A percentile compares a stretch with the other conserved stretches of the same genome.
phyloP scores from a whole-genome alignment of 495 filamentous ascomycete genomes.

The Penicillium robsamsonii region DNA sequence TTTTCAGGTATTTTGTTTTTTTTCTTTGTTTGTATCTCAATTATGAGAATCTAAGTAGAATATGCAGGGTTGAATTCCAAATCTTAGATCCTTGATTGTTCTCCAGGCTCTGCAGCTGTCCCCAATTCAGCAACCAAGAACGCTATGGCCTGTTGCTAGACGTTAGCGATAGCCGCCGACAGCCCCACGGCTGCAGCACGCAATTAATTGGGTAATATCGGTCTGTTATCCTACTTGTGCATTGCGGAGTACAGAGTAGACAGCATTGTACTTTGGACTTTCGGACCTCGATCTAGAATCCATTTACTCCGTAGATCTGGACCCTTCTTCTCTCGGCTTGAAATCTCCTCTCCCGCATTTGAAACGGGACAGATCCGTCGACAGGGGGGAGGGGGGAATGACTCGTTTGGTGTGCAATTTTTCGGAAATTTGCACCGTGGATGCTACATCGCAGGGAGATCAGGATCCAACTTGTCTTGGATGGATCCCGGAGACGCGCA shows the following conservation, averaged over 20 bases:
- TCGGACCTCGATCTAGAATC: neutral
- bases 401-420: conserved; percentile 4
- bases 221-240: neutral
- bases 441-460: neutral
- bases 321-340: neutral
- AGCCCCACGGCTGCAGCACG: conserved; percentile 11
- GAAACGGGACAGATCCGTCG: conserved; percentile 6
- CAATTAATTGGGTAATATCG: neutral
- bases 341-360: neutral
- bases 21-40: conserved; percentile 1
- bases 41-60: neutral
- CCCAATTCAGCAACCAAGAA: conserved; percentile 2
- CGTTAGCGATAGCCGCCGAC: conserved; percentile 33
- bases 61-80: conserved; percentile 11
- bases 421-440: neutral
- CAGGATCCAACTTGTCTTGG: conserved; percentile 2
- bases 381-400: neutral
- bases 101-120: neutral
- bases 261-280: neutral
- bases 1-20: neutral
- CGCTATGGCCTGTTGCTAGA: conserved; percentile 14
- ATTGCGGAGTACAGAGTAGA: neutral
- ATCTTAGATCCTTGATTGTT: neutral
- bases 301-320: neutral
- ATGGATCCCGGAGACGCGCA: conserved; percentile 8